Evolutionary conservation across 2,329 filamentous ascomycete genomes (phyloP), one percentile per base, ranked within the genome.

Genomic region (Diaporthe citri): DNA sequence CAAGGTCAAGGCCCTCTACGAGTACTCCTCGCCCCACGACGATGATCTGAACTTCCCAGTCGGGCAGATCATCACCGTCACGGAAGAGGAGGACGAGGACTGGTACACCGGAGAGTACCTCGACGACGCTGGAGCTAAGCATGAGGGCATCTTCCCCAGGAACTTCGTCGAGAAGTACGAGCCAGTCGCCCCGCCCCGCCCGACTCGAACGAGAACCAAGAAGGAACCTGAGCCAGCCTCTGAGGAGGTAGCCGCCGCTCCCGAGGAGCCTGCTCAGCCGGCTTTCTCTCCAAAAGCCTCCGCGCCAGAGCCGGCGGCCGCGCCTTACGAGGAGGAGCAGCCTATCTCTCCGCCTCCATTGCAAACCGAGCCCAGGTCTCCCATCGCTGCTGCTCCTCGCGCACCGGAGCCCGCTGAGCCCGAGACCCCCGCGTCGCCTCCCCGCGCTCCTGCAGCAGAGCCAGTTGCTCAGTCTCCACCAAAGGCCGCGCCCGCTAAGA

Each of bases 141-240:
- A 92, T 82, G 92, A 96, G 81, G 96, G 96, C 79, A 94, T 98
- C 80, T 98, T 98, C 84, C 96, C 95, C 70, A 93, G 94, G 83
- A 99, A 98, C 86, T 99, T 99, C 82, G 97, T 99, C 81, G 97
- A 99, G 85, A 95, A 93, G 85, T 97, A 95, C 85, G 96, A 98
- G 83, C 97, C 97, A 51, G 93, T 92, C 74, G 93, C 96, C 77
- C 97, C 97, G 76, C 95, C 96, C 76, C 92, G 97, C 75, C 97
- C 97, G 74, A 90, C 91, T 77, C 92, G 97, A 80, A 88, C 91
- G 22, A 92, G 94, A 78, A 43, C 76, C n/a, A 96, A 93, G 87
- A 94, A 91, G 82, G 91, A 93, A 51, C 75, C 82, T 34, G 77
- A 76, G 43, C 78, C 79, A 22, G 77, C 78, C 57, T 64, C 76